These are phyloP conservation scores for Poa pratensis DNA, from an alignment of 176 grass and related monocot genomes.

Conservation along the genomic window DNA sequence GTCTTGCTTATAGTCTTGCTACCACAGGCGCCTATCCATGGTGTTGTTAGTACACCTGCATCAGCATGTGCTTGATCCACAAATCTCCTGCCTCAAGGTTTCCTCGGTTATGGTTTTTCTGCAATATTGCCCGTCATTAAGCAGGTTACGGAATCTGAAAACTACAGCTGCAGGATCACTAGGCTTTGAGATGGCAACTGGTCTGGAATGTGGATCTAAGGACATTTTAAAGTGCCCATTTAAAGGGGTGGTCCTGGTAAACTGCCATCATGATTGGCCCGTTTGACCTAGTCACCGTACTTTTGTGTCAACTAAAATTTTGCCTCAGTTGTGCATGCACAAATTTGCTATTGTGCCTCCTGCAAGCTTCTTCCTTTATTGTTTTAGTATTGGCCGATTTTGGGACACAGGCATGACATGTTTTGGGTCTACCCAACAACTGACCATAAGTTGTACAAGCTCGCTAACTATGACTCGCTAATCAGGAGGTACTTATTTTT, in stretches of 20 bases:
- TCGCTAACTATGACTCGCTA: not conserved
- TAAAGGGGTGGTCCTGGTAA: slow-evolving; percentile 59
- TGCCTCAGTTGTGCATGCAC: slow-evolving; percentile 3
- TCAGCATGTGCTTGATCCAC: not conserved
- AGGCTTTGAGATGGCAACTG: not conserved
- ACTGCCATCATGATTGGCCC: slow-evolving; percentile 15
- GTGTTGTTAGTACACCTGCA: too few species aligned
- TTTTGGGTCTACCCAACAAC: slow-evolving; percentile 18
- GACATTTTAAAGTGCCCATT: slow-evolving; percentile 34
- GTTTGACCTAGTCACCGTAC: slow-evolving; percentile 29
- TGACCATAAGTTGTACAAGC: slow-evolving; percentile 2
- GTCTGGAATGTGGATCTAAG: slow-evolving; percentile 40
- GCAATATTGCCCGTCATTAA: not conserved
- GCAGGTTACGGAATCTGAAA: not conserved
- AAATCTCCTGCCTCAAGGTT: too few species aligned
- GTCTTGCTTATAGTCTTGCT: not conserved
- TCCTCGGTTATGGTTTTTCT: not conserved
- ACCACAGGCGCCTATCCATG: not conserved
- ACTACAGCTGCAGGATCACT: not conserved
- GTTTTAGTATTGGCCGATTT: slow-evolving; percentile 45
- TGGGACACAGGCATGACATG: slow-evolving; percentile 5
- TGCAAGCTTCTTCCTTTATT: slow-evolving; percentile 48
- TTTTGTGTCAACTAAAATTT: slow-evolving; percentile 10
- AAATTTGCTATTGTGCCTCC: slow-evolving; percentile 24
- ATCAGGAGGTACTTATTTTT: slow-evolving; percentile 26